These are phyloP conservation scores for Cantharellus anzutake DNA, from an alignment of 768 basidiomycete species.

Conservation along the genomic window DNA sequence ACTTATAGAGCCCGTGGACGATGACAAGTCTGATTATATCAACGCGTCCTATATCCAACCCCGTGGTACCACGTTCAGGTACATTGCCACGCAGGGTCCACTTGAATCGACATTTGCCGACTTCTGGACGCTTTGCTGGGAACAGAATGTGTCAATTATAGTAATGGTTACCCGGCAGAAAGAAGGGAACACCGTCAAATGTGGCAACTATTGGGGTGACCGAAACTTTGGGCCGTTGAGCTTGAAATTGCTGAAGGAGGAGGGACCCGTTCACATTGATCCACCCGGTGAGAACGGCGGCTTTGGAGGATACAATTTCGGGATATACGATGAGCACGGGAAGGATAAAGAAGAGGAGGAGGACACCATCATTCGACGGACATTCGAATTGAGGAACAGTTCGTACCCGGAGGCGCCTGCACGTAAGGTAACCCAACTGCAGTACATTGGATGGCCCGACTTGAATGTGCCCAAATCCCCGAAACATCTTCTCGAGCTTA, in stretches of 20 bases:
- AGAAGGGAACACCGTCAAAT: conserved; percentile 78
- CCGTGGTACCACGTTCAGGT: conserved; percentile 56
- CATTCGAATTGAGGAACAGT: conserved; percentile 46
- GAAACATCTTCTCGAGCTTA: conserved; percentile 48
- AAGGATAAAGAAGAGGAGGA: conserved; percentile 1
- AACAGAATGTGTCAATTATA: conserved; percentile 86
- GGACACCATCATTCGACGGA: conserved; percentile 20
- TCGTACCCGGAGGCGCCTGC: conserved; percentile 38
- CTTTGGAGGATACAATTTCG: not conserved
- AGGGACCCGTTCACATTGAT: conserved; percentile 19
- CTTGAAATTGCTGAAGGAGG: conserved; percentile 31
- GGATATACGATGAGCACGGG: not conserved
- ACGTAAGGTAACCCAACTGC: conserved; percentile 65
- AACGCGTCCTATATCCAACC: conserved; percentile 92
- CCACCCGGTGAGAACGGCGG: conserved; percentile 16
- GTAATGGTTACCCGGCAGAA: conserved; percentile 92
- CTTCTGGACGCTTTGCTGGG: conserved; percentile 96
- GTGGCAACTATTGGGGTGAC: conserved; percentile 67
- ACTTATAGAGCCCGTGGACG: conserved; percentile 23
- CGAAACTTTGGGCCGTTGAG: conserved; percentile 50
- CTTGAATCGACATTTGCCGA: conserved; percentile 74
- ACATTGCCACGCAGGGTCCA: conserved; percentile 94
- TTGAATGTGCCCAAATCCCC: conserved; percentile 87
- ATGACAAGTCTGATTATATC: conserved; percentile 68
- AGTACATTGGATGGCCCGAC: conserved; percentile 92